A percentile compares a stretch with the other conserved stretches of the same genome.
Conservation (phyloP, 1,139 yeast species). For the Geotrichum macrosporum region DNA sequence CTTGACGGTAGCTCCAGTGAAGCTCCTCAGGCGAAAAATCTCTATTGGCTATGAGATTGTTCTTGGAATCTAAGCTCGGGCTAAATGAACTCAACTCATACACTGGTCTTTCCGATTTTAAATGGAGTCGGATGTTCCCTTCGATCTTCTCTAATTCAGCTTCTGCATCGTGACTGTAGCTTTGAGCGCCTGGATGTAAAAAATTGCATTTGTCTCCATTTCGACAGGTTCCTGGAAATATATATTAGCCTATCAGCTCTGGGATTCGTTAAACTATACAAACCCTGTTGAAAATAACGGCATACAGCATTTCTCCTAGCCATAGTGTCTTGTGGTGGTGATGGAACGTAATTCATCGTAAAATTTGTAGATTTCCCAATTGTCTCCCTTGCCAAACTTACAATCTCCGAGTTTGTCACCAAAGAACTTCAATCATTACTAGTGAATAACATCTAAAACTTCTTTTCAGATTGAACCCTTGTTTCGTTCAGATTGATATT, state of each 20-base stretch:
- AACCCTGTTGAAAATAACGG: constrained; percentile 16
- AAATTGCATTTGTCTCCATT: constrained; percentile 28
- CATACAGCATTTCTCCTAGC: constrained; percentile 16
- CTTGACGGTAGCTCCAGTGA: constrained; percentile 47
- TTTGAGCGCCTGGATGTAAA: constrained; percentile 24
- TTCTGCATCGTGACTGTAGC: constrained; percentile 12
- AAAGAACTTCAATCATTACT: no score
- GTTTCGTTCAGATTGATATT: no score
- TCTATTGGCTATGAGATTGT: constrained; percentile 48
- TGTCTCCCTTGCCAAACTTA: no score
- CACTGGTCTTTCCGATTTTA: constrained; percentile 8
- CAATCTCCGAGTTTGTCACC: no score
- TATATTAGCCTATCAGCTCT: not conserved
- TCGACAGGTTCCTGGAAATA: constrained; percentile 24
- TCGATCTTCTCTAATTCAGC: constrained; percentile 15
- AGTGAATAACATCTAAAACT: no score
- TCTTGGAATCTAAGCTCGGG: constrained; percentile 17
- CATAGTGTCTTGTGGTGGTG: no score
- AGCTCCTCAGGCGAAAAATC: constrained; percentile 58
- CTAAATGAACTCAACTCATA: constrained; percentile 16
- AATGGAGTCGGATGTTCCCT: not conserved
- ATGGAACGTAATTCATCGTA: no score
- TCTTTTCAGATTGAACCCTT: no score
- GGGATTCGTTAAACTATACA: not conserved
- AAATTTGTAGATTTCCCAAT: no score